A percentile compares a stretch with the other conserved stretches of the same genome.
Evolutionary conservation across 495 filamentous ascomycete genomes (phyloP).

Genomic region (Podospora anserina): DNA sequence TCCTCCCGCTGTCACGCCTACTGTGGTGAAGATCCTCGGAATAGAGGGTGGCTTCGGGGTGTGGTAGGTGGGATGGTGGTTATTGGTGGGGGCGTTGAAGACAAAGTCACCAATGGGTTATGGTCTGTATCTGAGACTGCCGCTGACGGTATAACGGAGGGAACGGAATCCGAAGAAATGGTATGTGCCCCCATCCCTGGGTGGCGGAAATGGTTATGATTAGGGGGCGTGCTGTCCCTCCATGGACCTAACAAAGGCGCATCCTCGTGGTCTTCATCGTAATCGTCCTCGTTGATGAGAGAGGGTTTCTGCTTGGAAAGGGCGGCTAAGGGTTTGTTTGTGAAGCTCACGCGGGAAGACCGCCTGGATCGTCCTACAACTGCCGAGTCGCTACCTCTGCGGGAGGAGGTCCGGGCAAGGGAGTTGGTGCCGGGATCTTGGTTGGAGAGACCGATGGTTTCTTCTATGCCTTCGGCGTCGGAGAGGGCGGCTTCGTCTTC

Average conservation of each 20-base stretch:
- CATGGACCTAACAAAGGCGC: conserved; percentile 35
- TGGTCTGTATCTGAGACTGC: conserved; percentile 29
- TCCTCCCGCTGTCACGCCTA: conserved; percentile 18
- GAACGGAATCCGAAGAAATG: conserved; percentile 40
- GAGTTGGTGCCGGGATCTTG: conserved; percentile 28
- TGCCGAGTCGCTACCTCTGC: conserved; percentile 24
- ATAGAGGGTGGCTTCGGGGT: conserved; percentile 8
- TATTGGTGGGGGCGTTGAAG: conserved; percentile 15
- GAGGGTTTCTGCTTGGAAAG: conserved; percentile 11
- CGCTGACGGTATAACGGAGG: conserved; percentile 30
- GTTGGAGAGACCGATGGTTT: conserved; percentile 47
- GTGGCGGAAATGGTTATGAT: conserved; percentile 13
- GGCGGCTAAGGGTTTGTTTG: conserved; percentile 23
- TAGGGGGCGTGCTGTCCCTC: conserved; percentile 19
- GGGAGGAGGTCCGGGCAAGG: conserved; percentile 1
- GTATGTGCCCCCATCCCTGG: conserved; percentile 32
- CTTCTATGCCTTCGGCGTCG: conserved; percentile 52
- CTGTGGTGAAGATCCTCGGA: conserved; percentile 19
- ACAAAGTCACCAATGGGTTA: neutral
- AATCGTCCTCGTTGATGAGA: conserved; percentile 21
- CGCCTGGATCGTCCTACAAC: conserved; percentile 40
- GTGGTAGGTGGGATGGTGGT: conserved; percentile 3
- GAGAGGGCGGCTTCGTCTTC: conserved; percentile 53
- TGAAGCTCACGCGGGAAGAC: conserved; percentile 37
- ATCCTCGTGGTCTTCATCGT: conserved; percentile 19